A percentile compares a stretch with the other conserved stretches of the same genome.
These are phyloP conservation scores for Calycina marina DNA, from an alignment of 2,329 filamentous ascomycete species.

Conservation along the genomic window DNA sequence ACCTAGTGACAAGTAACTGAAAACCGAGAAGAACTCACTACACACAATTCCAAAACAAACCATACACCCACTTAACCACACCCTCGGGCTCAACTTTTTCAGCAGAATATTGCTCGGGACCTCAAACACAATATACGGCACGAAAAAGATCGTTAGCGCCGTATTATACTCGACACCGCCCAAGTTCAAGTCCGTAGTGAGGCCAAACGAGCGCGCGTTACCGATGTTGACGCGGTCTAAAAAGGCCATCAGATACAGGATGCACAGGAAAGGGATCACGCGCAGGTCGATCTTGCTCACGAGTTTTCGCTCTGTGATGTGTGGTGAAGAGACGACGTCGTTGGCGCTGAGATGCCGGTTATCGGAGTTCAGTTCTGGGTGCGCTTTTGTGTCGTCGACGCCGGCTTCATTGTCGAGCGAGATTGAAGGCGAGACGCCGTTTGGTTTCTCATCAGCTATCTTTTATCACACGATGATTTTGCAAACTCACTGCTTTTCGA, in stretches of 20 bases:
- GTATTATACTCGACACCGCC: slow-evolving; percentile 53
- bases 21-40: no score
- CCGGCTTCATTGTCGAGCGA: slow-evolving; percentile 14
- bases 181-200: slow-evolving; percentile 48
- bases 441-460: neutral
- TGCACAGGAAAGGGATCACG: slow-evolving; percentile 56
- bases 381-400: slow-evolving; percentile 13
- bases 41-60: slow-evolving; percentile 37
- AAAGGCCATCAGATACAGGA: slow-evolving; percentile 59
- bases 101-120: slow-evolving; percentile 62
- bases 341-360: neutral
- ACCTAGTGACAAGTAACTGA: no score
- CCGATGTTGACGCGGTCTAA: slow-evolving; percentile 65
- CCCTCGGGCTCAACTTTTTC: slow-evolving; percentile 49
- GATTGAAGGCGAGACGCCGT: slow-evolving; percentile 6
- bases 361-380: slow-evolving; percentile 12
- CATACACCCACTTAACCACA: slow-evolving; percentile 73
- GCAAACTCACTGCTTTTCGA: neutral
- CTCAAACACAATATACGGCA: slow-evolving; percentile 59
- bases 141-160: slow-evolving; percentile 67
- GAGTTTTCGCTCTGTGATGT: slow-evolving; percentile 40
- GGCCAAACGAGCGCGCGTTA: slow-evolving; percentile 56
- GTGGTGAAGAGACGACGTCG: slow-evolving; percentile 17
- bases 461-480: neutral
- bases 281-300: slow-evolving; percentile 57